Percentiles rank a stretch among this genome's conserved stretches.
Evolutionary conservation across 768 basidiomycete species (phyloP).

Genomic region (Hericium alpestre): DNA sequence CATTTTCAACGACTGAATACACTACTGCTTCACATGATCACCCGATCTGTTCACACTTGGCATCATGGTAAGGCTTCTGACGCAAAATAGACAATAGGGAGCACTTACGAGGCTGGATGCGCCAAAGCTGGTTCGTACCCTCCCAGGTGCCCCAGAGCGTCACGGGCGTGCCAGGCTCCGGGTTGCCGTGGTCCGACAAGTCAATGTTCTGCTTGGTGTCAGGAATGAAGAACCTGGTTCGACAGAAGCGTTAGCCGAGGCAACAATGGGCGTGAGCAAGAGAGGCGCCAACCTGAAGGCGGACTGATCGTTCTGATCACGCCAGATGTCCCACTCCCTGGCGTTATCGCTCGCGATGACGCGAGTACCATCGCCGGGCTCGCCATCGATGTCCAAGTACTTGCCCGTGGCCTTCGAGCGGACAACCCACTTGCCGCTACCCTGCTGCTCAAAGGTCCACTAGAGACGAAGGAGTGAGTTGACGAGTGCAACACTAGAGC

Average conservation of each 20-base stretch:
- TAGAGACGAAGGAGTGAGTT: constrained; percentile 12
- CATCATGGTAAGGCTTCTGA: background rate
- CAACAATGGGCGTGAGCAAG: no score
- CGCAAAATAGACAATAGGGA: background rate
- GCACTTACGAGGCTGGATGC: constrained; percentile 14
- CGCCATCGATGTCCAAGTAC: constrained; percentile 32
- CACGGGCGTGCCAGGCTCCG: constrained; percentile 33
- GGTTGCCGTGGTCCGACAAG: constrained; percentile 34
- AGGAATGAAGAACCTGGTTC: constrained; percentile 35
- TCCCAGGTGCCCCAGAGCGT: constrained; percentile 39
- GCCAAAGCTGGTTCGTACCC: constrained; percentile 47
- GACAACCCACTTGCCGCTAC: constrained; percentile 30
- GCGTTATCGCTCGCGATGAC: constrained; percentile 28
- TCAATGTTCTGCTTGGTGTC: constrained; percentile 35
- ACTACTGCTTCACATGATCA: background rate
- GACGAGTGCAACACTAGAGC: background rate
- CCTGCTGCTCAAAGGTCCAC: constrained; percentile 37
- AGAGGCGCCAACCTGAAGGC: constrained; percentile 30
- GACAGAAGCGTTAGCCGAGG: no score
- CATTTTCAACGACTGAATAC: background rate
- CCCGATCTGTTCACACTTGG: background rate
- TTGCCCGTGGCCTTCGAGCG: constrained; percentile 29
- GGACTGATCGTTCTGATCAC: constrained; percentile 28
- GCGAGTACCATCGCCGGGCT: constrained; percentile 27
- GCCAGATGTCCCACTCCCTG: constrained; percentile 41